Evolutionary conservation across 345 rosid species (phyloP).

Genomic region (Eucalyptus pauciflora): DNA sequence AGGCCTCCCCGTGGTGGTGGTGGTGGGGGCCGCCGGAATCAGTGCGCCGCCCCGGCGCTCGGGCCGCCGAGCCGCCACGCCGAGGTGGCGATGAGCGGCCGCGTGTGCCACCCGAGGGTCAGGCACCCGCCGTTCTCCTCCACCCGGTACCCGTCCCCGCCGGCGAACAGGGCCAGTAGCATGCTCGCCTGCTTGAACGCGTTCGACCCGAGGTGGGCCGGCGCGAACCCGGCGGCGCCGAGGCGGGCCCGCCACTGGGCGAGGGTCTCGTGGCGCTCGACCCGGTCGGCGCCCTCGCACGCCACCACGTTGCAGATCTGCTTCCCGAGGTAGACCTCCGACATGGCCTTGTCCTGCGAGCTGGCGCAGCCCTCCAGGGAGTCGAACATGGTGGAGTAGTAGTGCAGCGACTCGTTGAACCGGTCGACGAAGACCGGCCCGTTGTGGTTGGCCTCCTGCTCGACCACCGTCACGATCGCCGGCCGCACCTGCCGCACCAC

Average conservation of each 20-base stretch:
- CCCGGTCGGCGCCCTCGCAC: conserved; percentile 65
- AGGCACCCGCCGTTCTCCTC: conserved; percentile 76
- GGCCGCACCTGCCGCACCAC: conserved; percentile 59
- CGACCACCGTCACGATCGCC: conserved; percentile 63
- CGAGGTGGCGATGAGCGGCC: conserved; percentile 76
- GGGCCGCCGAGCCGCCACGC: conserved; percentile 48
- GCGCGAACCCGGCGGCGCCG: conserved; percentile 47
- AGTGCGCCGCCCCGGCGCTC: neutral
- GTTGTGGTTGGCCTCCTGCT: conserved; percentile 81
- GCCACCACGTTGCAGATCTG: conserved; percentile 87
- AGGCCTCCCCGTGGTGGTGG: neutral
- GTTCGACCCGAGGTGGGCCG: conserved; percentile 74
- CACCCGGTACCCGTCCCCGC: conserved; percentile 82
- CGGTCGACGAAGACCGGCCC: conserved; percentile 71
- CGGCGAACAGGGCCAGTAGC: conserved; percentile 53
- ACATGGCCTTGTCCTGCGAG: conserved; percentile 50
- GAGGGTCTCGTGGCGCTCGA: conserved; percentile 72
- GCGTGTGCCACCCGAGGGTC: conserved; percentile 84
- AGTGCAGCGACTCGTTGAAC: conserved; percentile 75
- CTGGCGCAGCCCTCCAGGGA: conserved; percentile 55
- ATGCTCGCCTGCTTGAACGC: conserved; percentile 85
- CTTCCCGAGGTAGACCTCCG: conserved; percentile 71
- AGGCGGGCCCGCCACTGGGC: conserved; percentile 56
- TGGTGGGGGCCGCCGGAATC: neutral
- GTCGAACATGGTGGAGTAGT: conserved; percentile 77